Conservation (phyloP, 78 protist species). For the Dictyostelium firmibasis region DNA sequence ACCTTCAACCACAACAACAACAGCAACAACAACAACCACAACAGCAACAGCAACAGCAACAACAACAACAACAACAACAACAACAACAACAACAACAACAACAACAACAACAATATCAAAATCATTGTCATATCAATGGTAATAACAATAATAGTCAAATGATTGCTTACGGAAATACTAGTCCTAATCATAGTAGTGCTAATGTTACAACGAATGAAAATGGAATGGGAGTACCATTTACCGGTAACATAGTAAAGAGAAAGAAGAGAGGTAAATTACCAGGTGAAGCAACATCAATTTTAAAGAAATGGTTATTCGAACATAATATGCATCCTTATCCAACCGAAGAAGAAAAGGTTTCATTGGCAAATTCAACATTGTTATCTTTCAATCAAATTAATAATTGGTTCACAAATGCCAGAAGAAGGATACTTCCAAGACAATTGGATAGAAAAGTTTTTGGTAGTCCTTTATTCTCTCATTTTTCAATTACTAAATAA, state of each 20-base stretch:
- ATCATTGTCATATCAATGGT: neutral
- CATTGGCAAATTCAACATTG: slow-evolving; percentile 58
- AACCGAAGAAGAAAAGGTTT: slow-evolving; percentile 88
- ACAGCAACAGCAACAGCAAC: too few relatives aligned
- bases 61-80: neutral
- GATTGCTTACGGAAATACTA: neutral
- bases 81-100: neutral
- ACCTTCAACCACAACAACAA: neutral
- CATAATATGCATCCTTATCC: slow-evolving; percentile 92
- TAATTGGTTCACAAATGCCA: slow-evolving; percentile 93
- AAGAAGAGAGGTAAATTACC: slow-evolving; percentile 77
- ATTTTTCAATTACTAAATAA: slow-evolving; percentile 46
- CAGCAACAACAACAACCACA: too few relatives aligned
- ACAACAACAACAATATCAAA: neutral
- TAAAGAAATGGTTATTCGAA: slow-evolving; percentile 85
- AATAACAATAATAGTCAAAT: neutral
- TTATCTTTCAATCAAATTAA: slow-evolving; percentile 86
- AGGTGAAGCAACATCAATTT: slow-evolving; percentile 62
- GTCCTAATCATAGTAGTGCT: neutral
- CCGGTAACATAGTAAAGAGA: neutral
- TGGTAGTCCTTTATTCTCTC: slow-evolving; percentile 56
- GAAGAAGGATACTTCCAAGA: slow-evolving; percentile 80
- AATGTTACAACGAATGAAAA: neutral
- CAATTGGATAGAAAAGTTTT: slow-evolving; percentile 12
- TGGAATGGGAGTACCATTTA: neutral